Conservation (phyloP, 1,139 yeast genomes). For the Taphrina populina region DNA sequence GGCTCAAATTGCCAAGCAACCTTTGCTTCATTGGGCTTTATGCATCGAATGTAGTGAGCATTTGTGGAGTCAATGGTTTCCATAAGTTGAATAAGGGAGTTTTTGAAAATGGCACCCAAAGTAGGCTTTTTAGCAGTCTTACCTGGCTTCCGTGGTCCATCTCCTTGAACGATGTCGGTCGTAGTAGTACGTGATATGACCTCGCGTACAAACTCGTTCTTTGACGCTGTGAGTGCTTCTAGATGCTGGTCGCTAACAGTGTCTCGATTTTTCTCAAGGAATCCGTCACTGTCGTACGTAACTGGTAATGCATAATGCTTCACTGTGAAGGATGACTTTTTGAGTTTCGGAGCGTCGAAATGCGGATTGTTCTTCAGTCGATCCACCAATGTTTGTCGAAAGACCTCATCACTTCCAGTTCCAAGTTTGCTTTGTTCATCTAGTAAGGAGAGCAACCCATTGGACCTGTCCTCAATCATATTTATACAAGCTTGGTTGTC, state of each 20-base stretch:
- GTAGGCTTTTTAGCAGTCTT: slow-evolving; percentile 80
- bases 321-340: slow-evolving; percentile 85
- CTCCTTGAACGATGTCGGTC: slow-evolving; percentile 41
- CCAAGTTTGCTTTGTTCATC: slow-evolving; percentile 97
- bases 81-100: slow-evolving; percentile 90
- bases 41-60: slow-evolving; percentile 95
- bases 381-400: slow-evolving; percentile 56
- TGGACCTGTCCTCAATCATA: slow-evolving; percentile 73
- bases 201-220: slow-evolving; percentile 62
- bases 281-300: slow-evolving; percentile 87
- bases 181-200: slow-evolving; percentile 62
- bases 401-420: slow-evolving; percentile 87
- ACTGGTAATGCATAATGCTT: slow-evolving; percentile 95
- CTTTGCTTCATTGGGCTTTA: slow-evolving; percentile 91
- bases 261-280: slow-evolving; percentile 94
- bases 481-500: slow-evolving; percentile 98
- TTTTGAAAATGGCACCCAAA: slow-evolving; percentile 88
- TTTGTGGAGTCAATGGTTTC: slow-evolving; percentile 87
- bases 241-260: slow-evolving; percentile 95
- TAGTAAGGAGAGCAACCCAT: slow-evolving; percentile 81
- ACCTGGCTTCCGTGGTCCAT: slow-evolving; percentile 40
- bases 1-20: slow-evolving; percentile 96
- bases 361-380: slow-evolving; percentile 85
- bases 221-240: slow-evolving; percentile 71
- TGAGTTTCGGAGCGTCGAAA: slow-evolving; percentile 92